Conservation (phyloP, 805 yeast species). For the Kregervanrija fluxuum region DNA sequence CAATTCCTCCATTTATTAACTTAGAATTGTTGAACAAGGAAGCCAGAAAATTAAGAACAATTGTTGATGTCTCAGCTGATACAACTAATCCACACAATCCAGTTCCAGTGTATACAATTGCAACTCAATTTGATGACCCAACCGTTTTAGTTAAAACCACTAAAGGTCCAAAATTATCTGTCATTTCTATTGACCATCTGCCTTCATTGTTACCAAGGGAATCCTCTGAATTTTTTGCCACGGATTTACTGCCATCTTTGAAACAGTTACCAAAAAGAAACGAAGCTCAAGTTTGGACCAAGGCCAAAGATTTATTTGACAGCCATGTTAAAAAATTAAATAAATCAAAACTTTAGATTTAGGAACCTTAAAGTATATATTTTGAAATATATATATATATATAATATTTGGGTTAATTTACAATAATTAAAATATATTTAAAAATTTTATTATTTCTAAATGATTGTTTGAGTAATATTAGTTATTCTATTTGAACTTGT, state of each 20-base stretch:
- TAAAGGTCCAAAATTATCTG: conserved; percentile 80
- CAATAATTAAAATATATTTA: background rate
- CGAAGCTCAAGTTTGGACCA: conserved; percentile 84
- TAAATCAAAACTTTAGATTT: conserved; percentile 32
- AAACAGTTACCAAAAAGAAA: conserved; percentile 77
- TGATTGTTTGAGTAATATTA: conserved; percentile 1
- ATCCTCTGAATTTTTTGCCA: conserved; percentile 85
- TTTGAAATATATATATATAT: background rate
- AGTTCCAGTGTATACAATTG: conserved; percentile 83
- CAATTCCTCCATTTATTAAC: conserved; percentile 88
- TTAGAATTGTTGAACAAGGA: conserved; percentile 55
- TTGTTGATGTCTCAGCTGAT: conserved; percentile 97
- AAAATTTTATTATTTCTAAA: background rate
- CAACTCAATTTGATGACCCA: conserved; percentile 87
- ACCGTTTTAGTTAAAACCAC: conserved; percentile 78
- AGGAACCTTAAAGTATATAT: background rate
- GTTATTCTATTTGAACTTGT: conserved; percentile 44
- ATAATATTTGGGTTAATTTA: conserved; percentile 1
- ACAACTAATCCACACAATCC: conserved; percentile 99
- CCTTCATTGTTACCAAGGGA: conserved; percentile 96
- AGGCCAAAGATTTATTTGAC: conserved; percentile 77
- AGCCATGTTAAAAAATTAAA: conserved; percentile 73
- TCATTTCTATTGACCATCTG: conserved; percentile 91
- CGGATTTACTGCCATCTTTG: conserved; percentile 83
- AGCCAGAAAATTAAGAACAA: conserved; percentile 76